Base-by-base conservation (phyloP, 768 basidiomycete species). In the Jaapia argillacea region DNA sequence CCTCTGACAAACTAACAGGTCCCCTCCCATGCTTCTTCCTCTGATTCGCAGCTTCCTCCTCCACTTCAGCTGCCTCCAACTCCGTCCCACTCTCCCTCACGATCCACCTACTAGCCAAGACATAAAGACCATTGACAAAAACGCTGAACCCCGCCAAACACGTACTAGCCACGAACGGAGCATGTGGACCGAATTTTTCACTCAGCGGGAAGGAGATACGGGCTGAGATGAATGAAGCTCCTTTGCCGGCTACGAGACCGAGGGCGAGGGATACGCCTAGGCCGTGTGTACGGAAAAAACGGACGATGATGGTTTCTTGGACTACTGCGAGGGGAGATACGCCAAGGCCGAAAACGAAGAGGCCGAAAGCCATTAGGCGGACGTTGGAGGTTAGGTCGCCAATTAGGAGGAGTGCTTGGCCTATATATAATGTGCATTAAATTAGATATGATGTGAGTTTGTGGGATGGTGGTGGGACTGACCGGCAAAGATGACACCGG, bases 301-400 rank as follows among this genome's bases (percentile, higher is more conserved):
- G 80, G 35, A 87, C 81, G 41, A 90, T 85, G 49, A 88, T 87
- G 4, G 81, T 81, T 58, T 90, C 87, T 63, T 85, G 88, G 1
- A 84, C 79, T 5, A 91, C 87, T 1, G 85, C 78, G 4, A 91
- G 65, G 1, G 88, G 88, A 50, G 82, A 81, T 36, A 85, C 69
- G 3, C 86, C 87, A 2, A 89, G 64, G 5, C 87, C 88, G 53
- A 85, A 89, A 35, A 87, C 62, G 51, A 87, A 87, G 45, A 90
- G 67, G 1, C 87, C 88, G 18, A 82, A 53, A 3, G 78, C 71
- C 83, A 88, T 87, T 21, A 79, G 42, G 10, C 74, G 72, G n/a
- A 88, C 68, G 53, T 68, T 72, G 20, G 68, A 69, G 38, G 66
- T 69, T 4, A 73, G 66, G 51, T 84, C 77, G n/a, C 82, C 82